Conservation (phyloP, 2,329 filamentous ascomycete species). For the Ophiognomonia clavigignenti-juglandacearum region DNA sequence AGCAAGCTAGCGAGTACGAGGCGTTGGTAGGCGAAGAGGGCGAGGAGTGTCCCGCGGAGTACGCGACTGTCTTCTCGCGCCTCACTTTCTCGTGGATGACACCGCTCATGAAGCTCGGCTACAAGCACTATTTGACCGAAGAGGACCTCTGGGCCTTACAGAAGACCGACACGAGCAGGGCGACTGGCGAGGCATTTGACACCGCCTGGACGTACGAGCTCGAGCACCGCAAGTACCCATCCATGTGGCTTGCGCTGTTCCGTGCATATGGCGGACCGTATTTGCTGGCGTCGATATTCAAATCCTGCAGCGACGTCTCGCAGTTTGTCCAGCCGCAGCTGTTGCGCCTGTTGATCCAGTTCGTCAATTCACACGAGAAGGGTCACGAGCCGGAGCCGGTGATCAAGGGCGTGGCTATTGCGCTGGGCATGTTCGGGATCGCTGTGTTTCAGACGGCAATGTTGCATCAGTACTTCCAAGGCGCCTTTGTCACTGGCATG, state of each 20-base stretch:
- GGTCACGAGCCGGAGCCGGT: conserved; percentile 65
- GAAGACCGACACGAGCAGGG: conserved; percentile 70
- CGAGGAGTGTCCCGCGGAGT: conserved; percentile 68
- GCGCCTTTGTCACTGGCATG: conserved; percentile 94
- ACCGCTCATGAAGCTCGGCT: conserved; percentile 91
- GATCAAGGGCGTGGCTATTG: conserved; percentile 80
- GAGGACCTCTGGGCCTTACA: conserved; percentile 94
- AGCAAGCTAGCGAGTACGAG: conserved; percentile 59
- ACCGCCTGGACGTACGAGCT: conserved; percentile 74
- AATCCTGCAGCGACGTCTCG: conserved; percentile 78
- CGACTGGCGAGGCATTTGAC: conserved; percentile 66
- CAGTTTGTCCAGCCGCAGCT: conserved; percentile 91
- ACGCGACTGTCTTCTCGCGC: conserved; percentile 88
- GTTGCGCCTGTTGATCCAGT: conserved; percentile 75
- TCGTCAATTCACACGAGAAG: conserved; percentile 69
- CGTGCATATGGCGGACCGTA: conserved; percentile 84
- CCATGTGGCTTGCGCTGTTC: conserved; percentile 81
- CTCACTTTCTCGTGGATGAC: conserved; percentile 99
- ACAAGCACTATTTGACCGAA: conserved; percentile 86
- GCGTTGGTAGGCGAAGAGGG: conserved; percentile 51
- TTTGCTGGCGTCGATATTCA: conserved; percentile 75
- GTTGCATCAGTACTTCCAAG: conserved; percentile 96
- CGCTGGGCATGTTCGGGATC: conserved; percentile 84
- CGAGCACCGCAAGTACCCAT: conserved; percentile 63
- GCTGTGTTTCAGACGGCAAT: conserved; percentile 83